A percentile compares a stretch with the other conserved stretches of the same genome.
These are phyloP conservation scores for Leptomonas seymouri DNA, from an alignment of 208 protist genomes.

Conservation along the genomic window DNA sequence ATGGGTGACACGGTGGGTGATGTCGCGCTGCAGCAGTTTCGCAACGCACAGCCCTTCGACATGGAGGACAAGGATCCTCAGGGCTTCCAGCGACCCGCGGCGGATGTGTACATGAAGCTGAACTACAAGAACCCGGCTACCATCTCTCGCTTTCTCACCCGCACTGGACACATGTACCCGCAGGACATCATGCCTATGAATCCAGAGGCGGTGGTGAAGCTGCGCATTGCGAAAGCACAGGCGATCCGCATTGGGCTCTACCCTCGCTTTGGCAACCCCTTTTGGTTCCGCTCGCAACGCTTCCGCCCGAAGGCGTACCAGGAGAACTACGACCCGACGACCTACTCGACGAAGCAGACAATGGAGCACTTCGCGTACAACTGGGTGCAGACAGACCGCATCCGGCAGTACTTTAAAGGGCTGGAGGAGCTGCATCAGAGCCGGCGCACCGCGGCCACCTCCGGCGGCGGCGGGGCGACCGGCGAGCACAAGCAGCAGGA, in stretches of 20 bases:
- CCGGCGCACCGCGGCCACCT: conserved; percentile 37
- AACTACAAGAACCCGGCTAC: conserved; percentile 93
- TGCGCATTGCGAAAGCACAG: conserved; percentile 81
- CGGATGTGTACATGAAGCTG: conserved; percentile 93
- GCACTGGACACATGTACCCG: conserved; percentile 89
- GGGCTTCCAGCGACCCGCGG: conserved; percentile 71
- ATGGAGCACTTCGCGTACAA: conserved; percentile 93
- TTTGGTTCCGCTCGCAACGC: conserved; percentile 85
- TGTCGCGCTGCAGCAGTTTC: conserved; percentile 87
- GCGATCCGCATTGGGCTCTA: conserved; percentile 90
- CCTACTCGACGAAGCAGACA: conserved; percentile 89
- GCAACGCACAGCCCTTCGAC: conserved; percentile 90
- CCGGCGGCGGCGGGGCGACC: conserved; percentile 56
- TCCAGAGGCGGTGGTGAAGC: conserved; percentile 83
- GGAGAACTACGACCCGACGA: conserved; percentile 89
- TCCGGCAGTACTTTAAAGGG: conserved; percentile 81
- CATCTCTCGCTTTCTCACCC: conserved; percentile 87
- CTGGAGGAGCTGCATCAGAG: conserved; percentile 57
- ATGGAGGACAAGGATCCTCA: conserved; percentile 87
- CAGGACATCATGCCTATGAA: conserved; percentile 86
- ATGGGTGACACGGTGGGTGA: conserved; percentile 87
- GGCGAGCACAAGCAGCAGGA: conserved; percentile 79
- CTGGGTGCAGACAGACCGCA: conserved; percentile 89
- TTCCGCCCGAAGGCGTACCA: conserved; percentile 88
- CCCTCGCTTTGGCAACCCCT: conserved; percentile 90